Base-by-base conservation (phyloP, 495 filamentous ascomycete species). In the Aspergillus indologenus region DNA sequence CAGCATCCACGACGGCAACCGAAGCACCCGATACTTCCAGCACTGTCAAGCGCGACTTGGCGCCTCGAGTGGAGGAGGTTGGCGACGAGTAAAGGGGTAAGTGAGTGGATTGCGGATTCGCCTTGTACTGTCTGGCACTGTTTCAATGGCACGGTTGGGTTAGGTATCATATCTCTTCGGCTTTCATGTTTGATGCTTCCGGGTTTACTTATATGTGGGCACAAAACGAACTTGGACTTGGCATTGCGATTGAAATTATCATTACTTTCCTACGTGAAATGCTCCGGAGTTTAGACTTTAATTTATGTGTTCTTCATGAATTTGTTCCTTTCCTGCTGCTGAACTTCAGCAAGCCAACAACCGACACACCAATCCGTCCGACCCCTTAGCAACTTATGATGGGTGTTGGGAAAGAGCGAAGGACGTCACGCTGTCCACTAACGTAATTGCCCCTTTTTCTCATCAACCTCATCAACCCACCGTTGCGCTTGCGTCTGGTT, bases 51-150 rank as follows among this genome's bases (percentile, higher is more conserved):
- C 75, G 78, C 56, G 81, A 86, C 62, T 68, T 85, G 40, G 74
- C 81, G 2, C 82, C 87, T 0, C 75, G 78, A 45, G 86, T 90
- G 7, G 87, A 90, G 68, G 87, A 90, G 62, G 77, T 56, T 0
- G 56, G 83, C 8, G 81, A 78, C 42, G 85, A 89, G 62, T 87
- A 87, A 67, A 60, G 49, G 23, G 3, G 17, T 18, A 1, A 31
- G 31, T 11, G 23, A 51, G 23, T 19, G 15, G 18, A 9, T 14
- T 51, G 23, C 45, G 45, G 45, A 47, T 1, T 5, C n/a, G 19
- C 19, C 45, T 47, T 21, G 19, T 47, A 47, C 45, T 23, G 19
- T 21, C 19, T 20, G 22, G 34, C 34, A 40, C 34, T 40, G 34
- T 40, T 40, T 40, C 34, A 40, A 40, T 40, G 34, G 34, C 34